These are phyloP conservation scores for Sugiyamaella paludigena DNA, from an alignment of 1,139 yeast genomes.

Conservation along the genomic window DNA sequence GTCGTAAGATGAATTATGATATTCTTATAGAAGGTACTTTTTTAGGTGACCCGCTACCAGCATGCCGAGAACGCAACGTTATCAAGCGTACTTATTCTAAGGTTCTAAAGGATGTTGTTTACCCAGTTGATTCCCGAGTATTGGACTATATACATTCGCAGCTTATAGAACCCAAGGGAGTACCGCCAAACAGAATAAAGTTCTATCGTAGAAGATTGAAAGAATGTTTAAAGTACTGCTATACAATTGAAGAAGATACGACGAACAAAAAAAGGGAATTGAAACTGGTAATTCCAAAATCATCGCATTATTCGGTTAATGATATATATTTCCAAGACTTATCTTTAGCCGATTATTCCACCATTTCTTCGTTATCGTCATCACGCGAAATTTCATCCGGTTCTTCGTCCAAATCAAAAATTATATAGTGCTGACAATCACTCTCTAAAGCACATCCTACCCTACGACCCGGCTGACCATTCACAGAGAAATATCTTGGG, in stretches of 20 bases:
- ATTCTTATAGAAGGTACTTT: slow-evolving; percentile 23
- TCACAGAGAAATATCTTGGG: slow-evolving; percentile 23
- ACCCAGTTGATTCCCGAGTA: slow-evolving; percentile 24
- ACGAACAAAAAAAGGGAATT: not conserved
- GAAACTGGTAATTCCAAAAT: not conserved
- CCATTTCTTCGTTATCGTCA: slow-evolving; percentile 19
- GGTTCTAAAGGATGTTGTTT: slow-evolving; percentile 17
- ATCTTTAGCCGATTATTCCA: not conserved
- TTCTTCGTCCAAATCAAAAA: slow-evolving; percentile 26
- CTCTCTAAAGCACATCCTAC: slow-evolving; percentile 26
- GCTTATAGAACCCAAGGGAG: slow-evolving; percentile 10
- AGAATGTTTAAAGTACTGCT: slow-evolving; percentile 15
- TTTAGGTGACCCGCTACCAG: slow-evolving; percentile 24
- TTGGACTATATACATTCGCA: slow-evolving; percentile 21
- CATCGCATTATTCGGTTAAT: not conserved
- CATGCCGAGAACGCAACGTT: slow-evolving; percentile 22
- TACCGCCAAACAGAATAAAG: slow-evolving; percentile 6
- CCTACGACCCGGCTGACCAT: slow-evolving; percentile 22
- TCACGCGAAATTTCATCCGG: too few relatives aligned
- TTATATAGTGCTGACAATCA: slow-evolving; percentile 24
- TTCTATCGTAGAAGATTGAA: slow-evolving; percentile 24
- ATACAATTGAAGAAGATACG: slow-evolving; percentile 14
- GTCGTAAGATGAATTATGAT: slow-evolving; percentile 23
- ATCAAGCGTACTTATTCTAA: slow-evolving; percentile 18
- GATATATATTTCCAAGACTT: slow-evolving; percentile 10